Percentiles rank a stretch among this genome's conserved stretches.
phyloP scores from a whole-genome alignment of 2,329 filamentous ascomycete genomes.

The Cordyceps cateniannulata region DNA sequence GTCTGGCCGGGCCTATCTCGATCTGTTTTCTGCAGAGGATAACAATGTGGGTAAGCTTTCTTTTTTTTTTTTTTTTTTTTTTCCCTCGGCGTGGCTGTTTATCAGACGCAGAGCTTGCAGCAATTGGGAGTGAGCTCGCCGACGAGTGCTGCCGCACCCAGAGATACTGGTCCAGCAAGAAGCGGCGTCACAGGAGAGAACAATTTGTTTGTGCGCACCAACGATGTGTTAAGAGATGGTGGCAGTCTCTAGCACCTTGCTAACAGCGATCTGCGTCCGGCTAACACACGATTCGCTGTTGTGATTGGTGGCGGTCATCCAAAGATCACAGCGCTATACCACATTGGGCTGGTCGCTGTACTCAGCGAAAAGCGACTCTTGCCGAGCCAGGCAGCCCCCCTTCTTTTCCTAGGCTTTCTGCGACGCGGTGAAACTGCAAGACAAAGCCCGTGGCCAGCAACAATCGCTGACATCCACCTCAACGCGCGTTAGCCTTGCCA shows the following conservation, averaged over 20 bases:
- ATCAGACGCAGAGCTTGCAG: neutral
- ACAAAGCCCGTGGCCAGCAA: conserved; percentile 6
- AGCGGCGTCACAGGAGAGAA: neutral
- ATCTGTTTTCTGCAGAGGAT: conserved; percentile 1
- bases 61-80: neutral
- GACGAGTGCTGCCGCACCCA: too few relatives aligned
- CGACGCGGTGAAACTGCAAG: conserved; percentile 7
- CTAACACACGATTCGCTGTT: neutral
- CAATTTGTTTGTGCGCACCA: neutral
- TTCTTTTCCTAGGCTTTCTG: neutral
- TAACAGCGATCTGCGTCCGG: neutral
- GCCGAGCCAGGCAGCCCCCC: neutral
- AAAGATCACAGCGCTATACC: neutral
- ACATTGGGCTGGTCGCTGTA: neutral
- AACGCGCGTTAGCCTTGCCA: conserved; percentile 13
- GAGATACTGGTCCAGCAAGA: neutral
- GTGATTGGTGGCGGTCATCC: neutral
- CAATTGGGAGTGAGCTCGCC: neutral
- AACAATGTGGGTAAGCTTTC: neutral
- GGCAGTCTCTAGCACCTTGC: neutral
- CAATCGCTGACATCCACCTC: conserved; percentile 12
- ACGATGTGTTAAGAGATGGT: neutral
- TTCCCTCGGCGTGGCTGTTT: neutral
- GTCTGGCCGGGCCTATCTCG: neutral
- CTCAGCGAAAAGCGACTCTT: neutral